Conservation (phyloP, 2,329 filamentous ascomycete genomes). For the Diaporthe ampelina region DNA sequence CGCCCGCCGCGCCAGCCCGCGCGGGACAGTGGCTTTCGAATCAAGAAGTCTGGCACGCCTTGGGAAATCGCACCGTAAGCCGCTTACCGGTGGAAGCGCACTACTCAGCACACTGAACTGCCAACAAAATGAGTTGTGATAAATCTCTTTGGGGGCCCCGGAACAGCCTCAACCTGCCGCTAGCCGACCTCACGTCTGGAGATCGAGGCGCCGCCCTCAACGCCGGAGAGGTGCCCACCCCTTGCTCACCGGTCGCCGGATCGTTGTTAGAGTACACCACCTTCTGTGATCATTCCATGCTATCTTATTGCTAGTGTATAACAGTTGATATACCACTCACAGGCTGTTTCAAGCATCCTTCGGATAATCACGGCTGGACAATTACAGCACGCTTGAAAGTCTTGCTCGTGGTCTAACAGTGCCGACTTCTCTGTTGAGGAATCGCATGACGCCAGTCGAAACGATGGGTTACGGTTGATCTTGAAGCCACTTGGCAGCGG, state of each 20-base stretch:
- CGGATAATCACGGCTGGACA: conserved; percentile 27
- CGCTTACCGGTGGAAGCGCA: conserved; percentile 28
- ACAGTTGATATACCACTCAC: conserved; percentile 25
- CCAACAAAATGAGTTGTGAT: conserved; percentile 27
- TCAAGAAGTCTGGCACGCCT: not conserved
- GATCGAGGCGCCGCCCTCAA: conserved; percentile 24
- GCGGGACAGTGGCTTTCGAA: conserved; percentile 16
- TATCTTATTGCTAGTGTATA: conserved; percentile 30
- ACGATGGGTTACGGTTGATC: not conserved
- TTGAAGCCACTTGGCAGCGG: not conserved
- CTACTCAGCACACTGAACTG: conserved; percentile 7
- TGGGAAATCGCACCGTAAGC: conserved; percentile 32
- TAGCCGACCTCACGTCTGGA: conserved; percentile 29
- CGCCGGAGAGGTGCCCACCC: conserved; percentile 33
- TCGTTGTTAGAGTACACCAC: conserved; percentile 38
- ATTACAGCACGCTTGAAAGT: not conserved
- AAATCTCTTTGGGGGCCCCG: conserved; percentile 1
- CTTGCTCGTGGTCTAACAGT: not conserved
- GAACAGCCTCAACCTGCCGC: conserved; percentile 30
- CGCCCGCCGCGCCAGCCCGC: not conserved
- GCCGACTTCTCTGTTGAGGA: not conserved
- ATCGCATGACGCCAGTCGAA: conserved; percentile 1
- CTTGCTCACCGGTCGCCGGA: conserved; percentile 38
- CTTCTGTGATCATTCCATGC: conserved; percentile 13
- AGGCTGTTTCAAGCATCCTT: conserved; percentile 25